Evolutionary conservation across 495 filamentous ascomycete species (phyloP).

Genomic region (Trypethelium eluteriae): DNA sequence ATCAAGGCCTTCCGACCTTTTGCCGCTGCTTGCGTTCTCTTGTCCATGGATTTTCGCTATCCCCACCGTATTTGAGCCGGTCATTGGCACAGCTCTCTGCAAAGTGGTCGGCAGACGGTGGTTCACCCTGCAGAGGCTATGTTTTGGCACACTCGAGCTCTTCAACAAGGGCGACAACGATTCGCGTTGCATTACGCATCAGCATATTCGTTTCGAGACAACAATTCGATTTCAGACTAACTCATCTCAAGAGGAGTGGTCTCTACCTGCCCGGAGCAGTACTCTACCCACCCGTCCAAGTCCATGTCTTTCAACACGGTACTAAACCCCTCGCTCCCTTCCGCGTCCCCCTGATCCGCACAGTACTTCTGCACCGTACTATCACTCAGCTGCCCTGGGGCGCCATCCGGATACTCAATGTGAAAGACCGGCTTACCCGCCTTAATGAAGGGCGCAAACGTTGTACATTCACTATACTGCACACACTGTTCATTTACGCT

Average conservation of each 20-base stretch:
- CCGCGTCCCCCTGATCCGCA: slow-evolving; percentile 34
- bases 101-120: too few species aligned
- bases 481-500: slow-evolving; percentile 68
- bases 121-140: too few species aligned
- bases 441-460: slow-evolving; percentile 49
- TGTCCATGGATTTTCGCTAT: too few species aligned
- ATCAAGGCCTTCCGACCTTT: too few species aligned
- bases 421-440: slow-evolving; percentile 64
- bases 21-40: too few species aligned
- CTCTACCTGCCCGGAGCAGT: slow-evolving; percentile 21
- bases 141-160: too few species aligned
- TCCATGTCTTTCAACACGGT: slow-evolving; percentile 59
- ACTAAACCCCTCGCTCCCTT: slow-evolving; percentile 44
- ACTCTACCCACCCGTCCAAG: slow-evolving; percentile 51
- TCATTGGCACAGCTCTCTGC: too few species aligned
- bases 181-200: too few species aligned
- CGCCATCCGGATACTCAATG: slow-evolving; percentile 52
- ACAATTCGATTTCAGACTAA: neutral
- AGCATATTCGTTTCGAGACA: too few species aligned
- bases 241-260: slow-evolving; percentile 4
- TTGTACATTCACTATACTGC: slow-evolving; percentile 50
- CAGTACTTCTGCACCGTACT: slow-evolving; percentile 36
- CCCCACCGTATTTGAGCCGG: too few species aligned
- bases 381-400: slow-evolving; percentile 37
- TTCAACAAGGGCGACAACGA: too few species aligned